Evolutionary conservation across 2,329 filamentous ascomycete species (phyloP), one percentile per base, ranked within the genome.

Genomic region (Volutella citrinella): DNA sequence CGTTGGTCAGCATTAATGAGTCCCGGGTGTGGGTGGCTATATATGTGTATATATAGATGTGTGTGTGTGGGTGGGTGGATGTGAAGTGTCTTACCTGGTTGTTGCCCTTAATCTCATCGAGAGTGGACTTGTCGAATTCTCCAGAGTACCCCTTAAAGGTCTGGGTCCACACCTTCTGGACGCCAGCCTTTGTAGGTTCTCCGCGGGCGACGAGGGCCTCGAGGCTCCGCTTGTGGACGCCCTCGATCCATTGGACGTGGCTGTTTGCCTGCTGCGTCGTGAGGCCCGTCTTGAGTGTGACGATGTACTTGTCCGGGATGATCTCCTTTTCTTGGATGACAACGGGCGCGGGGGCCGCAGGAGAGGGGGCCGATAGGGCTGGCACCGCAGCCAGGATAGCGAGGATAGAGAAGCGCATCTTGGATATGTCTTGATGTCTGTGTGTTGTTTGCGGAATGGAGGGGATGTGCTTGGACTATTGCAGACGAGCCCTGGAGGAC

Each of bases 221-320:
- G 10, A 64, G 44, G 29, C 54, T 58, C 19, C 55, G 55, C 10
- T 42, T 33, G 30, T 65, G 59, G 4, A 65, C 40, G 6, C 48
- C 42, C 5, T 40, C 42, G 23, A 64, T 55, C 54, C 60, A 61
- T 4, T 36, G 32, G 4, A 65, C 17, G 34, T 67, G 64, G 20
- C 45, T 42, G n/a, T 60, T 55, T 17, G 65, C 42, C 13, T 56
- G 47, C 2, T 49, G 40, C 11, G 52, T 38, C 12, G 45, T 43
- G 25, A 62, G 45, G 19, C 56, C 55, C 7, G 60, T 52, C 49
- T 69, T 66, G 14, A 72, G 44, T 21, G 66, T 71, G 51, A 72
- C 51, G 36, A 72, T 71, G 49, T 69, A 71, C 45, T 62, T 67
- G 43, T 56, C 58, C 30, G 60, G 46, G 24, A 65, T 42, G 22